phyloP scores from a whole-genome alignment of 352 stramenopile species.

The Phytopythium montanum region DNA sequence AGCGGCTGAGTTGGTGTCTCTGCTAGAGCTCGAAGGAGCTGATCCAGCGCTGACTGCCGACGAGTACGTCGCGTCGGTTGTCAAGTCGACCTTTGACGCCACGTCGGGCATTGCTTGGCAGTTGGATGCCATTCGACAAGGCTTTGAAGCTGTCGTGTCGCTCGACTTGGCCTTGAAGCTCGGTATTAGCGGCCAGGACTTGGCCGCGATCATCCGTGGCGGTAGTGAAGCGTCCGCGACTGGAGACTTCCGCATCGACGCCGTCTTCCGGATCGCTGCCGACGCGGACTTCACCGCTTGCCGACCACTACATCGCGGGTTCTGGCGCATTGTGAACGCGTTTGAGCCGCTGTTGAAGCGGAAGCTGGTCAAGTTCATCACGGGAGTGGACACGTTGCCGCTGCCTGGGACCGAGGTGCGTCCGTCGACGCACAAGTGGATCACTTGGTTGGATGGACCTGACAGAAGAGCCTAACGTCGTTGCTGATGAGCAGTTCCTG shows the following conservation, averaged over 20 bases:
- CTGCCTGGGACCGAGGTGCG: slow-evolving; percentile 61
- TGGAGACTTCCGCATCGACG: slow-evolving; percentile 37
- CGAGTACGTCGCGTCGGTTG: slow-evolving; percentile 38
- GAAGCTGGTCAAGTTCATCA: slow-evolving; percentile 74
- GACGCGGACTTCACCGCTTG: slow-evolving; percentile 58
- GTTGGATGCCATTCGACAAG: slow-evolving; percentile 30
- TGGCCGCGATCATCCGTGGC: slow-evolving; percentile 37
- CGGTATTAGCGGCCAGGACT: slow-evolving; percentile 22
- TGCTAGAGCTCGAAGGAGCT: slow-evolving; percentile 50
- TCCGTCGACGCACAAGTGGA: slow-evolving; percentile 5
- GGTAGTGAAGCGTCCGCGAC: background rate
- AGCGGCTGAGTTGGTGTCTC: slow-evolving; percentile 39
- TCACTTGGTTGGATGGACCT: no score
- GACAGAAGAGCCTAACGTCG: slow-evolving; percentile 3
- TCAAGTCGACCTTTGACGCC: slow-evolving; percentile 47
- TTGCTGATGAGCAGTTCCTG: slow-evolving; percentile 40
- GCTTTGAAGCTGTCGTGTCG: slow-evolving; percentile 42
- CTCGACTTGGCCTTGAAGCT: slow-evolving; percentile 18
- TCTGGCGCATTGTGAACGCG: slow-evolving; percentile 51
- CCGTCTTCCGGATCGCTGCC: slow-evolving; percentile 49
- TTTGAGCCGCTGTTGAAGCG: slow-evolving; percentile 55
- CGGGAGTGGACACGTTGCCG: slow-evolving; percentile 58
- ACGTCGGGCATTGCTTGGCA: slow-evolving; percentile 50
- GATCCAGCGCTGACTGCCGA: slow-evolving; percentile 34
- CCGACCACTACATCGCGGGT: slow-evolving; percentile 27